Evolutionary conservation across 176 grass and related monocot genomes (phyloP).

Genomic region (Calamus simplicifolius): DNA sequence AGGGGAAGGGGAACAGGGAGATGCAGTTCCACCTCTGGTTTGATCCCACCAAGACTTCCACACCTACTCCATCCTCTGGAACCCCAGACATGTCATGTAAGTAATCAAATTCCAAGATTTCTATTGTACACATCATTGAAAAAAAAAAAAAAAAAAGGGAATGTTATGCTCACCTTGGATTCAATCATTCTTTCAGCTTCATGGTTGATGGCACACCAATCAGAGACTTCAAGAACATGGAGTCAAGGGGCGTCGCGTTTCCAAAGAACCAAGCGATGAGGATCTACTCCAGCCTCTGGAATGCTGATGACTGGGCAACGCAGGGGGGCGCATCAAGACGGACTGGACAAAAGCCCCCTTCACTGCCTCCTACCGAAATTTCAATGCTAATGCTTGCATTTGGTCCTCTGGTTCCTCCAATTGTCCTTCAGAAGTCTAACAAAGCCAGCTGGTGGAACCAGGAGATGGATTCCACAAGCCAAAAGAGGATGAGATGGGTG

Average conservation of each 20-base stretch:
- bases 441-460: neutral
- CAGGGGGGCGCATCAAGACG: constrained; percentile 10
- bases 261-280: constrained; percentile 15
- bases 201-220: constrained; percentile 7
- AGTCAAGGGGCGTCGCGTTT: constrained; percentile 2
- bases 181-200: neutral
- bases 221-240: constrained; percentile 13
- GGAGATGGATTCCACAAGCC: neutral
- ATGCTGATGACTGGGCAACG: constrained; percentile 10
- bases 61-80: constrained; percentile 20
- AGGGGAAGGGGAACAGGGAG: too few species aligned
- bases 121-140: too few species aligned
- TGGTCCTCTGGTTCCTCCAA: neutral
- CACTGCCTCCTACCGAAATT: constrained; percentile 6
- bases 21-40: constrained; percentile 12
- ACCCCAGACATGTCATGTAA: constrained; percentile 8
- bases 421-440: too few species aligned
- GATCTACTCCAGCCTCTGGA: constrained; percentile 15
- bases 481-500: constrained; percentile 3
- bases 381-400: neutral
- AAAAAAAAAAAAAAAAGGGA: too few species aligned
- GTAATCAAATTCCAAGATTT: neutral
- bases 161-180: too few species aligned
- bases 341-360: constrained; percentile 13
- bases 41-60: constrained; percentile 14